Base-by-base conservation (phyloP, 2,329 filamentous ascomycete species). In the Chrysoporthe austroafricana region DNA sequence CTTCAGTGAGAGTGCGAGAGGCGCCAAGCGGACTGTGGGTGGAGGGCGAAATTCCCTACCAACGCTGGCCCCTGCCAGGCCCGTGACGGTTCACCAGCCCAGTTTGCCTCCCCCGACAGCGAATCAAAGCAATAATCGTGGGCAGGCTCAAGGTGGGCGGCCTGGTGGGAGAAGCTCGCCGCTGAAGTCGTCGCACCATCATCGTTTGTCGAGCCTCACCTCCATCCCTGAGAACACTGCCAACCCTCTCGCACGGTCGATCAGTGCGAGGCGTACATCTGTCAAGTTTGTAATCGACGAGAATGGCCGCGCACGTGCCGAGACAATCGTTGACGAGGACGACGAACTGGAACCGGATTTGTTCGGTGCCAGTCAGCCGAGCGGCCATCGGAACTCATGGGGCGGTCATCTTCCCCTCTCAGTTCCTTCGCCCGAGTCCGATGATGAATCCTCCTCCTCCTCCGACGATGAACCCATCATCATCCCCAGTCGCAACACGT, bases 381-480 rank as follows among this genome's bases (percentile, higher is more conserved):
- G 32, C 14, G 61, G 36, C 57, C 64, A 67, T 14, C 61, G 46
- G 44, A 63, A 44, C 26, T 62, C 67, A 3, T 63, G 62, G 62
- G 34, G 50, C 34, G 62, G 48, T 4, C 34, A 63, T 6, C 43
- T 50, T 34, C 43, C 43, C 4, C 26, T 64, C 42, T 5, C 52
- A 48, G 32, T 21, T 14, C 44, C 65, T 16, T 44, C 48, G n/a
- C 59, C 62, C 13, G 63, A 62, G 21, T 39, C 9, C 5, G 57
- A 62, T 6, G 74, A 79, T 5, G 79, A 85, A 42, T 83, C 84
- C 59, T 83, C 84, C 2, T 88, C 86, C 1, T 89, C 87, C 0
- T 84, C 83, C 4, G 88, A 90, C 70, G 88, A 90, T 64, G 88
- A 90, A 66, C 86, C 86, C 14, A 90, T 90, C 69, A 83, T 90